Conservation (phyloP, 2,329 filamentous ascomycete genomes). For the Neonectria hederae region DNA sequence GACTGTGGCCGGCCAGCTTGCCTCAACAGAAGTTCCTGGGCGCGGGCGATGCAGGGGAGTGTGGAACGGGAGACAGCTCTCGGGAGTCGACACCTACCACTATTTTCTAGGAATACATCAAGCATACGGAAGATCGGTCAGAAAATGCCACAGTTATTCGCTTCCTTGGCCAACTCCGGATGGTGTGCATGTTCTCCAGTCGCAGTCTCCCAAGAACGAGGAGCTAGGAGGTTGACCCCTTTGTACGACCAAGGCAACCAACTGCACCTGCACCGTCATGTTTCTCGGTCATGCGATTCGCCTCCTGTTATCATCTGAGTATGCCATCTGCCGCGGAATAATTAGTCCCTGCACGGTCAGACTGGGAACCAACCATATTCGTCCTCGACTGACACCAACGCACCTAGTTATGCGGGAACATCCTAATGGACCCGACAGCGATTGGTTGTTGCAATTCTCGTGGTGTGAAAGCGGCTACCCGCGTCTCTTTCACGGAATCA, state of each 20-base stretch:
- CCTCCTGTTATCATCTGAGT: conserved; percentile 6
- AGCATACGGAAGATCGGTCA: neutral
- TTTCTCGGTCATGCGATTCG: neutral
- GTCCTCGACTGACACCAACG: conserved; percentile 5
- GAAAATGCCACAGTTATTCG: neutral
- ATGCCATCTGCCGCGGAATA: neutral
- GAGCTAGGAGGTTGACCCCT: neutral
- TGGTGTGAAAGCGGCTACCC: neutral
- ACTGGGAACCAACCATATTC: neutral
- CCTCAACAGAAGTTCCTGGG: neutral
- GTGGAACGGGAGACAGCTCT: neutral
- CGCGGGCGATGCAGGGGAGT: neutral
- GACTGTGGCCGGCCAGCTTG: neutral
- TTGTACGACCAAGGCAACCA: neutral
- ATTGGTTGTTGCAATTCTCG: conserved; percentile 5
- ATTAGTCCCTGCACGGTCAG: neutral
- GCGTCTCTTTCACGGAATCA: neutral
- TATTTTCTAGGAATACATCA: neutral
- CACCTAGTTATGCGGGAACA: conserved; percentile 13
- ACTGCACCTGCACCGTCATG: neutral
- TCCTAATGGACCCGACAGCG: conserved; percentile 7
- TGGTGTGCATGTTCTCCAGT: neutral
- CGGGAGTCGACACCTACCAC: neutral
- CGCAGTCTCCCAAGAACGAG: neutral
- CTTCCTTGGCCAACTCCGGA: neutral